Conservation (phyloP, 2,329 filamentous ascomycete genomes). For the Xylaria sp. region DNA sequence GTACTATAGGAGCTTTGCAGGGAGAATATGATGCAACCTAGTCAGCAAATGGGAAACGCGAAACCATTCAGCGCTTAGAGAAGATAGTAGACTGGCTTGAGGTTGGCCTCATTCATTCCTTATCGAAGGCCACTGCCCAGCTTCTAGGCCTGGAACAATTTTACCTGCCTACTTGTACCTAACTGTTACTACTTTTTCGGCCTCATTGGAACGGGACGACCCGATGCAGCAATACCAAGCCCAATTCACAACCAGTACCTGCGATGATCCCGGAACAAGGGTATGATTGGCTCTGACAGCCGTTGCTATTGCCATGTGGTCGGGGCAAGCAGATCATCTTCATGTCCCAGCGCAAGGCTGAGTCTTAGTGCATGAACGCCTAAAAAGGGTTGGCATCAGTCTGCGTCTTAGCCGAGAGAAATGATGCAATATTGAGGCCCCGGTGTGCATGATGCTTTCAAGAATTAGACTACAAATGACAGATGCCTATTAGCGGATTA, state of each 20-base stretch:
- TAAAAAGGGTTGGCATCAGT: conserved; percentile 45
- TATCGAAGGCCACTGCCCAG: not conserved
- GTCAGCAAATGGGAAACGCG: not conserved
- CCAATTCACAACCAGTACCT: not conserved
- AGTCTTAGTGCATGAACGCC: conserved; percentile 66
- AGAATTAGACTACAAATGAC: not conserved
- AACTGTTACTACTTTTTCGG: not conserved
- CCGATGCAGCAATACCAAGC: conserved; percentile 10
- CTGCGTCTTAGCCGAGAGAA: conserved; percentile 64
- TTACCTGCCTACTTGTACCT: not conserved
- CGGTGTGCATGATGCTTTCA: not conserved
- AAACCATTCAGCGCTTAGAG: not conserved
- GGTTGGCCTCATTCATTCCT: not conserved
- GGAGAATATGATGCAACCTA: not conserved
- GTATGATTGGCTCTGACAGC: not conserved
- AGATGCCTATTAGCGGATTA: not conserved
- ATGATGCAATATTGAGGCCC: not conserved
- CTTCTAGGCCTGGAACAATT: not conserved
- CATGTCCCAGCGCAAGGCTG: conserved; percentile 62
- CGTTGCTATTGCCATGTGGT: not conserved
- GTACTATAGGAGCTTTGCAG: not conserved
- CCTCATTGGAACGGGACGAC: conserved; percentile 3
- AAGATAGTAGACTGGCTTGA: not conserved
- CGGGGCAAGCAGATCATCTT: conserved; percentile 59
- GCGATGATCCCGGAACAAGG: not conserved